These are phyloP conservation scores for Kwoniella sp. DNA, from an alignment of 768 basidiomycete genomes.

Conservation along the genomic window DNA sequence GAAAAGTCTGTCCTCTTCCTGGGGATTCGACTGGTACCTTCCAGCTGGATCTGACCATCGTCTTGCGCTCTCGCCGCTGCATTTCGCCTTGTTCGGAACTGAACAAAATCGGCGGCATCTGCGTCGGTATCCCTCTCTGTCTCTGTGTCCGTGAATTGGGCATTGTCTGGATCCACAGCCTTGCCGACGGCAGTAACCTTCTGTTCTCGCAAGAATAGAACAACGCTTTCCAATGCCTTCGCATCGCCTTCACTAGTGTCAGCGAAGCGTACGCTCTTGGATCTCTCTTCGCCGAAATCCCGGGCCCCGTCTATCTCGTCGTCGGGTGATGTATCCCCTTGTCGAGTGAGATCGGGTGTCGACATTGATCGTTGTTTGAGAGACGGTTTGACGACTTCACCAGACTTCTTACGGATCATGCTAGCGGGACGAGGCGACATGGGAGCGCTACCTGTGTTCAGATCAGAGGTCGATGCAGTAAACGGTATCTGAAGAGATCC, in stretches of 20 bases:
- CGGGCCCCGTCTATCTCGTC: slow-evolving; percentile 25
- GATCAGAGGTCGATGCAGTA: slow-evolving; percentile 35
- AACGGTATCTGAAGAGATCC: slow-evolving; percentile 51
- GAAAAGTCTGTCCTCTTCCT: slow-evolving; percentile 50
- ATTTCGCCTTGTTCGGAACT: slow-evolving; percentile 51
- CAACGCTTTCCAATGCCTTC: slow-evolving; percentile 84
- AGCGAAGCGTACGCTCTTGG: slow-evolving; percentile 83
- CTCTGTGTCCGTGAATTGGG: slow-evolving; percentile 59
- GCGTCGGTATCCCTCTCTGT: slow-evolving; percentile 61
- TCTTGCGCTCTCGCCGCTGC: slow-evolving; percentile 46
- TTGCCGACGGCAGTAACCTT: slow-evolving; percentile 85
- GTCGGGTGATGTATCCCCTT: slow-evolving; percentile 63
- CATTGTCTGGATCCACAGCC: slow-evolving; percentile 61
- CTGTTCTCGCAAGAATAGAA: slow-evolving; percentile 90
- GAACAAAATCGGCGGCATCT: slow-evolving; percentile 51
- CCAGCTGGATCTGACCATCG: slow-evolving; percentile 43
- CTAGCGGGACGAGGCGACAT: slow-evolving; percentile 39
- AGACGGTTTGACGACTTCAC: slow-evolving; percentile 88
- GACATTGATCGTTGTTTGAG: slow-evolving; percentile 71
- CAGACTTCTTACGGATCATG: slow-evolving; percentile 86
- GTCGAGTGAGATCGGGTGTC: slow-evolving; percentile 61
- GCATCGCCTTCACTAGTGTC: slow-evolving; percentile 58
- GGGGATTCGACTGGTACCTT: slow-evolving; percentile 48
- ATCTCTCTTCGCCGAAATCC: slow-evolving; percentile 53
- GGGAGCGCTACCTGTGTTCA: slow-evolving; percentile 11